Base-by-base conservation (phyloP, 2,329 filamentous ascomycete species). In the Trichophyton rubrum region DNA sequence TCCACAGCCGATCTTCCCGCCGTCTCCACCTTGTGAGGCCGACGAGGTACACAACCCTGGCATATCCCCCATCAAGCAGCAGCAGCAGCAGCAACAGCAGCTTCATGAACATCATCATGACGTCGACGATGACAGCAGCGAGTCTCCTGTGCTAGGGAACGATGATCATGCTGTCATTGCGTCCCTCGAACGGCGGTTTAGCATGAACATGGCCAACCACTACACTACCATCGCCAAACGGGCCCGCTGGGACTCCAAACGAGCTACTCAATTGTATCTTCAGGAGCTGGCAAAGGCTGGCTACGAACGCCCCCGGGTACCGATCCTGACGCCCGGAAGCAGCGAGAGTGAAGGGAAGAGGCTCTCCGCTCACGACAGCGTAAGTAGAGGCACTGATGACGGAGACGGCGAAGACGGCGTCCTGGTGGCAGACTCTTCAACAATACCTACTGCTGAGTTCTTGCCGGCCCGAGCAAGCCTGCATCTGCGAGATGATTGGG, bases 231-330 rank as follows among this genome's bases (percentile, higher is more conserved):
- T 83, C 59, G 79, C 78, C n/a, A 77, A 78, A 63, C 74, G 80
- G 62, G 77, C 77, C 6, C 75, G 77, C 38, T 83, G 80, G 77
- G 78, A 80, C 58, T 78, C 79, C 1, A 79, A 78, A 60, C 78
- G 79, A 61, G 78, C 80, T 2, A 80, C 78, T 2, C 78, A 80
- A 62, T 74, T 80, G n/a, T 83, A 81, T 67, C 68, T 83, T 3
- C 76, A 80, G 61, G 74, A 80, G 62, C 67, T 80, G 62, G 71
- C 74, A 15, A 69, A 70, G 41, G 71, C 70, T 13, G 67, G 68
- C 49, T 66, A 67, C 11, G 67, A 69, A 15, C 66, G 63, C 22
- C 59, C 65, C 63, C 61, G 67, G 60, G 40, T 64, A 20, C 60
- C 62, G n/a, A 56, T 57, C 24, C 20, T 59, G 27, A 59, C 57